These are phyloP conservation scores for Camellia sinensis DNA, from an alignment of 148 eudicot genomes.

Conservation along the genomic window DNA sequence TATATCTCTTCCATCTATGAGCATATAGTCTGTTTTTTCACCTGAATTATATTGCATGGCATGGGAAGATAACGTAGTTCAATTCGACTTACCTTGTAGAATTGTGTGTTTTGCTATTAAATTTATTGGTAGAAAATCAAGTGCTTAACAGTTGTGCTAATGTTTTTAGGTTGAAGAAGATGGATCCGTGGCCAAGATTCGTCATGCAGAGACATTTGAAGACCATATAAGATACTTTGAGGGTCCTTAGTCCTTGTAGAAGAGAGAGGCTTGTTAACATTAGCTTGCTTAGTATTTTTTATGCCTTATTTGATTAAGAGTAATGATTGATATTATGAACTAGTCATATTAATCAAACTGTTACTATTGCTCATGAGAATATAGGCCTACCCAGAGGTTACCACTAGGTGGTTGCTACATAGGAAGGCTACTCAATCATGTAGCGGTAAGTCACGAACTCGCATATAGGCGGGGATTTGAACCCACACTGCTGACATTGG, in stretches of 20 bases:
- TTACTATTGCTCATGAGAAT: not conserved
- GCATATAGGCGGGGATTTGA: too few species aligned
- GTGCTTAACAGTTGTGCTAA: too few species aligned
- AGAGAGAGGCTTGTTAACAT: not conserved
- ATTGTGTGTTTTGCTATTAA: not conserved
- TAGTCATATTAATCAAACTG: not conserved
- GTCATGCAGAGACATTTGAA: constrained; percentile 80
- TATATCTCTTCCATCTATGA: not conserved
- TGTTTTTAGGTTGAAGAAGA: constrained; percentile 60
- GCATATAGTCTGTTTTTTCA: not conserved
- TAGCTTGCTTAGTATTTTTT: not conserved
- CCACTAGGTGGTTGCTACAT: too few species aligned
- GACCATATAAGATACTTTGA: constrained; percentile 73
- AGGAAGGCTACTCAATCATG: too few species aligned
- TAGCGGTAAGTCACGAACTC: too few species aligned
- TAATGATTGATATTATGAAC: not conserved
- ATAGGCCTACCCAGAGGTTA: too few species aligned
- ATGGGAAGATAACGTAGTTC: not conserved
- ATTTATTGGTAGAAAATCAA: too few species aligned
- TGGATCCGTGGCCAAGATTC: constrained; percentile 71
- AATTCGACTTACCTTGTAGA: not conserved
- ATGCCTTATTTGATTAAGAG: not conserved
- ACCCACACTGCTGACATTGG: too few species aligned
- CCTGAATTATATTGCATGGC: not conserved
- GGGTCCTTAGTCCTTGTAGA: constrained; percentile 38